Percentiles rank a stretch among this genome's conserved stretches.
Conservation (phyloP, 1,139 yeast species). For the Suhomyces maxii region DNA sequence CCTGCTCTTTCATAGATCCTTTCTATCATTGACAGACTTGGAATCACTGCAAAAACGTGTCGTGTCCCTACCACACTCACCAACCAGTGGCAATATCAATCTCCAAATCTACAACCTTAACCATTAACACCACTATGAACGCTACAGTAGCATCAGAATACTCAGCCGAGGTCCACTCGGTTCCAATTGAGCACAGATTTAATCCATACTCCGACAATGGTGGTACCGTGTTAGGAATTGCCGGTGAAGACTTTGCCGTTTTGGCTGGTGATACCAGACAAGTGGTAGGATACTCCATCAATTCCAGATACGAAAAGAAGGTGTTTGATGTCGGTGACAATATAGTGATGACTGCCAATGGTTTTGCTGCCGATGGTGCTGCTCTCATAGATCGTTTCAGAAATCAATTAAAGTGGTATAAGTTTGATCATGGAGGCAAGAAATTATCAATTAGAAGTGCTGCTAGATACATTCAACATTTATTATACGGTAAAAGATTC, state of each 20-base stretch:
- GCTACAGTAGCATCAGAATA: slow-evolving; percentile 62
- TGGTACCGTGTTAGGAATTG: slow-evolving; percentile 95
- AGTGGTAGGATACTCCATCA: slow-evolving; percentile 90
- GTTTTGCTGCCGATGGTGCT: slow-evolving; percentile 93
- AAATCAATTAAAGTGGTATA: slow-evolving; percentile 89
- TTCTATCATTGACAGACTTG: neutral
- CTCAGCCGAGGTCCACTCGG: slow-evolving; percentile 49
- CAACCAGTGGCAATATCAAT: slow-evolving; percentile 7
- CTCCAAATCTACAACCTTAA: neutral
- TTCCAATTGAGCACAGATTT: slow-evolving; percentile 89
- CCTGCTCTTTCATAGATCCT: too few species aligned
- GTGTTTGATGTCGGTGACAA: slow-evolving; percentile 89
- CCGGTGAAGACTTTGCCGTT: slow-evolving; percentile 96
- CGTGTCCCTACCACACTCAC: slow-evolving; percentile 6
- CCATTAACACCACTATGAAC: slow-evolving; percentile 15
- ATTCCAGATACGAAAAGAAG: slow-evolving; percentile 90
- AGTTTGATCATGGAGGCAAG: slow-evolving; percentile 78
- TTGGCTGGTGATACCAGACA: slow-evolving; percentile 98
- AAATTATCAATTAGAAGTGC: slow-evolving; percentile 68
- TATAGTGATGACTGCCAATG: slow-evolving; percentile 87
- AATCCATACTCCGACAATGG: slow-evolving; percentile 97
- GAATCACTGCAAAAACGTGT: neutral
- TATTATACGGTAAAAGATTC: slow-evolving; percentile 87
- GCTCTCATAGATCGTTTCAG: slow-evolving; percentile 78
- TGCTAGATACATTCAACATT: slow-evolving; percentile 88